A percentile compares a stretch with the other conserved stretches of the same genome.
Evolutionary conservation across 2,329 filamentous ascomycete species (phyloP).

Genomic region (Ophiostoma himal-ulmi): DNA sequence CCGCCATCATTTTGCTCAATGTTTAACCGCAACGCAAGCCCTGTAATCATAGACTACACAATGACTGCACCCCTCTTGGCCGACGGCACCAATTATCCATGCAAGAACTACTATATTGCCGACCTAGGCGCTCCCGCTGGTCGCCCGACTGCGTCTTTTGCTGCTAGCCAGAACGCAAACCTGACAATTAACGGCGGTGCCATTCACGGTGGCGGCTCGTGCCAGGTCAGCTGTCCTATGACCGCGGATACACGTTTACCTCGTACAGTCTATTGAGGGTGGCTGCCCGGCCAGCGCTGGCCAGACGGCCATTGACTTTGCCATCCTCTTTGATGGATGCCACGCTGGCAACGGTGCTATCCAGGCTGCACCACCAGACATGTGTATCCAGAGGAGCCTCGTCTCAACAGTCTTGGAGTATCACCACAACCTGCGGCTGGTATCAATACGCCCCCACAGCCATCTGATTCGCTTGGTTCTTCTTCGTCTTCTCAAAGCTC

Average conservation of each 20-base stretch:
- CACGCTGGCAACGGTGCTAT: background rate
- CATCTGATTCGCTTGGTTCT: background rate
- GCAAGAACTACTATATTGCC: background rate
- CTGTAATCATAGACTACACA: background rate
- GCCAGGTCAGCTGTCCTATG: conserved; percentile 73
- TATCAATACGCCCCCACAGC: background rate
- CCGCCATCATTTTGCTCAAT: background rate
- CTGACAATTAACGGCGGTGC: conserved; percentile 60
- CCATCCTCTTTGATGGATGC: background rate
- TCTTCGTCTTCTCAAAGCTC: background rate
- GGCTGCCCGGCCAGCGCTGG: background rate
- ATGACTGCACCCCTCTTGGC: background rate
- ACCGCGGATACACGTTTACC: conserved; percentile 45
- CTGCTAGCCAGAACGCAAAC: conserved; percentile 40
- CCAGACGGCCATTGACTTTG: background rate
- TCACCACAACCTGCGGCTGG: background rate
- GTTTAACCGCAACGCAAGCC: background rate
- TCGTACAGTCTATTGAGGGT: background rate
- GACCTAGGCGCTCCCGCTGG: background rate
- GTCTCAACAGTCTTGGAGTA: background rate
- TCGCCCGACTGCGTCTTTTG: background rate
- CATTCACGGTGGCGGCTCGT: conserved; percentile 64
- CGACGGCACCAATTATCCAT: background rate
- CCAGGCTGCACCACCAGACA: background rate
- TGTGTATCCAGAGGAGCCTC: background rate